Base-by-base conservation (phyloP, 1,284 basidiomycete species). In the Lentinus polychrous region DNA sequence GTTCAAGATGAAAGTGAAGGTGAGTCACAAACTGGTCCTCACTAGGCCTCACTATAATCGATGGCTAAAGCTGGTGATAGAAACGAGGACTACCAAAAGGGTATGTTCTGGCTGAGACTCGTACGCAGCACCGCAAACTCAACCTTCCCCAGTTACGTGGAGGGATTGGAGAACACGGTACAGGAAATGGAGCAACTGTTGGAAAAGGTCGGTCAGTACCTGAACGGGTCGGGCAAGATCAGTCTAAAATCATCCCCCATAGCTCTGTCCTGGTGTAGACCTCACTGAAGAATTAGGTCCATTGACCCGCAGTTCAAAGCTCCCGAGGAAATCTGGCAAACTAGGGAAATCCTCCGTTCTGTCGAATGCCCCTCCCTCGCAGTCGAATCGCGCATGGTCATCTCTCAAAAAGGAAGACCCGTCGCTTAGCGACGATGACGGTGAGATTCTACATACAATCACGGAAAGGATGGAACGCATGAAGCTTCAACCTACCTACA, bases 81-180 rank as follows among this genome's bases (percentile, higher is more conserved):
- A 86, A 90, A 71, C 81, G 90, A 35, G 88, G 89, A 1, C 86
- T 88, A 22, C 86, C 90, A 1, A 89, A 92, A 68, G 89, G 88
- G 78, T 92, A 60, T 51, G 77, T 67, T n/a, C 23, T 8, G 12
- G 35, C 24, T 39, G 40, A 22, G 24, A 38, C 17, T n/a, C 34
- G 14, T 24, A 15, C 14, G 14, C 6, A 5, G 8, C 18, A 20
- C 44, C 17, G 12, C 23, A 33, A 5, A 15, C 42, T 43, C 10
- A 27, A 12, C 3, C 15, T 12, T 15, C 12, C 33, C 12, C 55
- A 83, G 80, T 40, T 86, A 86, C 66, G 76, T 88, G 31, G 85
- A 88, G 60, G 78, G 77, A 35, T 68, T 90, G 8, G 86, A 90
- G 65, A 75, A 72, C 33, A 72, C 86, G 6, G 71, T 88, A 18